Evolutionary conservation across 331 rosid species (phyloP).

Genomic region (Malus hybrid): DNA sequence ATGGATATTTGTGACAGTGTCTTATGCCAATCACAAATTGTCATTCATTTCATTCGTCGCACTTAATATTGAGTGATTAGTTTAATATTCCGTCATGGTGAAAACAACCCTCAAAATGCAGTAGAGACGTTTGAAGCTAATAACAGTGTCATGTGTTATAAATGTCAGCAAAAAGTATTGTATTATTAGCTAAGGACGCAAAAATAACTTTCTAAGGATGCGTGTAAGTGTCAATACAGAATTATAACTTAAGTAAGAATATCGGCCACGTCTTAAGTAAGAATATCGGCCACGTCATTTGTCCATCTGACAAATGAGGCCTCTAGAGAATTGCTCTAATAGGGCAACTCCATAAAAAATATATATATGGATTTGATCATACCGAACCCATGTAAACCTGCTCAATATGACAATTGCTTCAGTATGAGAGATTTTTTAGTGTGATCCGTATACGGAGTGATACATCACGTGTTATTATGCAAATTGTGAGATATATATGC

Average conservation of each 20-base stretch:
- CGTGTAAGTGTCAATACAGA: not conserved
- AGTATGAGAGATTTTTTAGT: not conserved
- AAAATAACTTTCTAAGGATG: fast-evolving
- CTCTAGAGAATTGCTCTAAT: too few species aligned
- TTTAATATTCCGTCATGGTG: not conserved
- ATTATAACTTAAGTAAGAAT: not conserved
- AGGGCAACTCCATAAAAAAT: too few species aligned
- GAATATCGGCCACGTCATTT: not conserved
- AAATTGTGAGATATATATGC: too few species aligned
- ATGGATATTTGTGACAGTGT: too few species aligned
- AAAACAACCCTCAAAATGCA: not conserved
- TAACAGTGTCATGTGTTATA: too few species aligned
- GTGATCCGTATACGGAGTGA: too few species aligned
- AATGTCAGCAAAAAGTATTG: too few species aligned
- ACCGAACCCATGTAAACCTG: not conserved
- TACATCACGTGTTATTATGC: too few species aligned
- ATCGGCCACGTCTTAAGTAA: not conserved
- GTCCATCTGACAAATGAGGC: not conserved
- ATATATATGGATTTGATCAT: not conserved
- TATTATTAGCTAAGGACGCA: not conserved
- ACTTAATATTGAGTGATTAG: too few species aligned
- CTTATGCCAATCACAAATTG: fast-evolving
- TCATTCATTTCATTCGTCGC: too few species aligned
- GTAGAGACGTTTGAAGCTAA: too few species aligned
- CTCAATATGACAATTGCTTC: not conserved